A percentile compares a stretch with the other conserved stretches of the same genome.
These are phyloP conservation scores for Acanthamoeba castellanii DNA, from an alignment of 208 protist genomes.

Conservation along the genomic window DNA sequence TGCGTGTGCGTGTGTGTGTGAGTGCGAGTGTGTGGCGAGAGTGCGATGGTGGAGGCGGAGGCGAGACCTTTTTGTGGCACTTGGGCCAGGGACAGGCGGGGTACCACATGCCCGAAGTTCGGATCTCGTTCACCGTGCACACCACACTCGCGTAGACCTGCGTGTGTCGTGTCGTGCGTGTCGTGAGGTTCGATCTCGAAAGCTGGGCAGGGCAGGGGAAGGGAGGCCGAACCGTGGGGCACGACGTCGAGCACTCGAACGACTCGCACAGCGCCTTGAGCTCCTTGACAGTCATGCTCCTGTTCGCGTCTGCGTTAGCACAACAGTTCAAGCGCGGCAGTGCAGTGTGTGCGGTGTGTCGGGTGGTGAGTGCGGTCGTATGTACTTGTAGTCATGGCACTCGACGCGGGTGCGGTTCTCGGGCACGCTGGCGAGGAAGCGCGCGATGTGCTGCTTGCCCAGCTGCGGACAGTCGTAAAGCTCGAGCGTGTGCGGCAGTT, in stretches of 20 bases:
- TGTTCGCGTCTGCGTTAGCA: neutral
- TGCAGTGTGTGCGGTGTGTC: too few relatives aligned
- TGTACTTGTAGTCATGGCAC: neutral
- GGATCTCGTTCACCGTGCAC: neutral
- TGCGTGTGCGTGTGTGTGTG: too few relatives aligned
- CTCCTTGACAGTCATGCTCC: neutral
- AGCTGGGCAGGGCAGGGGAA: neutral
- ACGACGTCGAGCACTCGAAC: neutral
- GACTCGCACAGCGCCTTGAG: conserved; percentile 8
- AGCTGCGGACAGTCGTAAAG: conserved; percentile 1
- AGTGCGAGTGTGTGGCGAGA: neutral
- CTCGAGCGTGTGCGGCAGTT: conserved; percentile 12
- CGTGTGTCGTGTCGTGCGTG: neutral
- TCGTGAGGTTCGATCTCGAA: neutral
- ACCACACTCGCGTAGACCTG: neutral
- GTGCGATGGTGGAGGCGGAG: neutral
- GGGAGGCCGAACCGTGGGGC: neutral
- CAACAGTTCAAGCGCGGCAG: too few relatives aligned
- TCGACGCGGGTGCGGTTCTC: neutral
- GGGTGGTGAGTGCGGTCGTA: too few relatives aligned
- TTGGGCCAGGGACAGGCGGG: conserved; percentile 11
- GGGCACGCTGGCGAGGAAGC: neutral
- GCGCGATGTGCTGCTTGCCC: neutral
- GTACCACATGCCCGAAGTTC: neutral
- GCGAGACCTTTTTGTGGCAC: conserved; percentile 20